Evolutionary conservation across 257 asterid species (phyloP), one percentile per base, ranked within the genome.

Genomic region (Solanum acaule): DNA sequence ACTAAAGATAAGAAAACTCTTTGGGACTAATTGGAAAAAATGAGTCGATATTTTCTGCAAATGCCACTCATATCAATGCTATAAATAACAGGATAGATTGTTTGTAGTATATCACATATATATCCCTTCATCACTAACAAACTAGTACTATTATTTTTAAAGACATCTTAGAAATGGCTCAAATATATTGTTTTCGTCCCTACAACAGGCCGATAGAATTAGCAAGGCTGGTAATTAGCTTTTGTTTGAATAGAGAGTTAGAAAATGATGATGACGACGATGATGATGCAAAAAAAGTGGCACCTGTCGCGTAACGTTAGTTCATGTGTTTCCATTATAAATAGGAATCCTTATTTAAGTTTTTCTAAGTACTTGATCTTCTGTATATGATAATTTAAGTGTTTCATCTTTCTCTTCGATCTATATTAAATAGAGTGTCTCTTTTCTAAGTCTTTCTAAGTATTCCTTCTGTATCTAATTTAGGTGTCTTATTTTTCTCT

Each of bases 211-310:
- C 52, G 67, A 79, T 29, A 9, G 68, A 81, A 49, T 16, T 31
- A 31, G 29, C 42, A 44, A 29, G 18, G 68, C 65, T n/a, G n/a
- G 65, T 56, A 56, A 2, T 6, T 56, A 56, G n/a, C n/a, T 3
- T 56, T 1, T 56, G 65, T 56, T 8, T 56, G 23, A 56, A 56
- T 7, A 56, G 46, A 34, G 40, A 49, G 7, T 52, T 4, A 44
- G 88, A 88, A 22, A 87, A 44, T 38, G 91, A 88, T 38, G 91
- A 90, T 3, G 91, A 90, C 3, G 91, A 87, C 0, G 90, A 90
- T 16, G 91, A 90, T 1, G 91, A 88, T 27, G 91, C 73, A 52
- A 22, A 71, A 52, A 85, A 77, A 5, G 90, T 90, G 15, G 91
- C 91, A 8, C 91, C 91, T 6, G 91, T 90, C 11, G 91, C 91